Conservation (phyloP, 345 rosid genomes). For the Eucalyptus sp. region DNA sequence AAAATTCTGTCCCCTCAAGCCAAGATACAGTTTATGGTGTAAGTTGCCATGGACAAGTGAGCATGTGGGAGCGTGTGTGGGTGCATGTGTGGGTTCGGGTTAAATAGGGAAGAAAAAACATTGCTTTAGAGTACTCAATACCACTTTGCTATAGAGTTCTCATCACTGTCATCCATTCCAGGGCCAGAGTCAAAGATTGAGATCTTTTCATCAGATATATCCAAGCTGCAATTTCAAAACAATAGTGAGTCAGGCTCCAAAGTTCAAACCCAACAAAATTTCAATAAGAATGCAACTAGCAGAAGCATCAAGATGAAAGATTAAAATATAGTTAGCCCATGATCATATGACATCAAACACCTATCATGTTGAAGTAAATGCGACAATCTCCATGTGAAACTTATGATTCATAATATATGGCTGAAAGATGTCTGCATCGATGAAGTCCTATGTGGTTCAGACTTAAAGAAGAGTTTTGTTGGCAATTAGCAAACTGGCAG, state of each 20-base stretch:
- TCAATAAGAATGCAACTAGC: neutral
- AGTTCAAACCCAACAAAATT: neutral
- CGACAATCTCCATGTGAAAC: neutral
- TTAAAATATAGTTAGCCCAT: neutral
- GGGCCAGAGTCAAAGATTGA: constrained; percentile 67
- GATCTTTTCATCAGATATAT: constrained; percentile 25
- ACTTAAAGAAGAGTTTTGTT: neutral
- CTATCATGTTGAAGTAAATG: neutral
- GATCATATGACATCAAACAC: neutral
- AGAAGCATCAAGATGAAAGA: neutral
- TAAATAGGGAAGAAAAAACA: neutral
- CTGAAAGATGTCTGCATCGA: neutral
- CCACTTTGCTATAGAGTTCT: constrained; percentile 54
- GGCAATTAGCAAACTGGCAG: neutral
- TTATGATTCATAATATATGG: neutral
- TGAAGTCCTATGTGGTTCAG: neutral
- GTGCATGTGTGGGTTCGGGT: neutral
- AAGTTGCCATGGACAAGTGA: neutral
- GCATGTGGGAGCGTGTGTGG: neutral
- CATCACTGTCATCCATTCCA: constrained; percentile 67
- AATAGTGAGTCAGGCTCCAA: neutral
- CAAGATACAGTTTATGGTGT: neutral
- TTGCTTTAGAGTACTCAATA: neutral
- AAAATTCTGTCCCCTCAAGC: neutral
- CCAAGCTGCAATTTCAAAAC: constrained; percentile 31